Evolutionary conservation across 257 asterid species (phyloP).

Genomic region (Craterostigma plantagineum): DNA sequence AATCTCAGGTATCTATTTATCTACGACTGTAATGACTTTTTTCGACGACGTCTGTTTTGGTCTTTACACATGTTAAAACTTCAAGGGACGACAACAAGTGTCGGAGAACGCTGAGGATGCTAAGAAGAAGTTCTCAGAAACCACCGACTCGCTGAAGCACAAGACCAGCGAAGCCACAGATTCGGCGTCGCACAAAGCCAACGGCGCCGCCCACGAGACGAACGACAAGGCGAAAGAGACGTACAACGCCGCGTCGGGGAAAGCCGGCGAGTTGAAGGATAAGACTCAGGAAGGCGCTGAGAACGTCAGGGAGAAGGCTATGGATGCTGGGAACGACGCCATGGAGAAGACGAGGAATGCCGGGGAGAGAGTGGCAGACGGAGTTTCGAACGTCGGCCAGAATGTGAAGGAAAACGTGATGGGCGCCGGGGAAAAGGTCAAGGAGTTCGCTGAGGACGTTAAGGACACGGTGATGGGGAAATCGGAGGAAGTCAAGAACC

Average conservation of each 20-base stretch:
- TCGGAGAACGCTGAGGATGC: slow-evolving; percentile 24
- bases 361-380: slow-evolving; percentile 11
- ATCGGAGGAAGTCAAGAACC: slow-evolving; percentile 10
- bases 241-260: slow-evolving; percentile 8
- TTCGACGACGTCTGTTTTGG: too few relatives aligned
- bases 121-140: slow-evolving; percentile 15
- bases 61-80: not conserved
- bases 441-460: slow-evolving; percentile 25
- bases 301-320: slow-evolving; percentile 18
- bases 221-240: too few relatives aligned
- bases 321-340: slow-evolving; percentile 14
- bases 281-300: slow-evolving; percentile 13
- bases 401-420: slow-evolving; percentile 20
- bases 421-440: slow-evolving; percentile 32
- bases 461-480: slow-evolving; percentile 67
- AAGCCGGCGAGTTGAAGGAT: slow-evolving; percentile 5
- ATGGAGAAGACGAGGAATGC: slow-evolving; percentile 15
- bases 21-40: too few relatives aligned
- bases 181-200: too few relatives aligned
- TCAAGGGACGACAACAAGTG: not conserved
- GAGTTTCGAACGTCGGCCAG: slow-evolving; percentile 21
- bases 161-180: slow-evolving; percentile 17
- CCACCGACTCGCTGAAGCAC: slow-evolving; percentile 12
- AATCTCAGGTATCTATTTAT: slow-evolving; percentile 51
- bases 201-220: slow-evolving; percentile 11